Evolutionary conservation across 306 rosid species (phyloP).

Genomic region (Quercus alba): DNA sequence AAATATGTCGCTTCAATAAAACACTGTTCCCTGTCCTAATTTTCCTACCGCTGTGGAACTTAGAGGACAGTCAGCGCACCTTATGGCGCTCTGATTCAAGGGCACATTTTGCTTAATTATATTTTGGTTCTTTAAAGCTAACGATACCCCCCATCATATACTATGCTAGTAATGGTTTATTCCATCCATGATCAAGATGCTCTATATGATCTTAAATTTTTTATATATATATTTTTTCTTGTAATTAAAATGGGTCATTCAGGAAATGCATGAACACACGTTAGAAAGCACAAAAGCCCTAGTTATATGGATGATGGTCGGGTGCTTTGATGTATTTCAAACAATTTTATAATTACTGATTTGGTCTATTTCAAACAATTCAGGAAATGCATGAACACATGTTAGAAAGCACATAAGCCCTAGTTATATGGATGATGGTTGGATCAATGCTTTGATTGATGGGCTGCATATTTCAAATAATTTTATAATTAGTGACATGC

Average conservation of each 20-base stretch:
- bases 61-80: conserved; percentile 31
- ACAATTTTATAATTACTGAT: no score
- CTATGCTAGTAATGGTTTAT: no score
- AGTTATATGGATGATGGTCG: neutral
- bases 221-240: no score
- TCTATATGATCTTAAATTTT: no score
- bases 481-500: no score
- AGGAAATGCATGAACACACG: neutral
- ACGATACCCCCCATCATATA: neutral
- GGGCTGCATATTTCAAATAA: neutral
- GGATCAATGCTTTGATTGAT: neutral
- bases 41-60: conserved; percentile 25
- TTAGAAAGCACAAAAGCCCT: neutral
- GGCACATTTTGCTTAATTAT: neutral
- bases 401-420: neutral
- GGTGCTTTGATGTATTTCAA: conserved; percentile 5
- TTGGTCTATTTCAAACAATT: no score
- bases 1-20: conserved; percentile 35
- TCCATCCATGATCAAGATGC: no score
- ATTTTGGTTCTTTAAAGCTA: conserved; percentile 13
- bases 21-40: conserved; percentile 31
- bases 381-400: no score
- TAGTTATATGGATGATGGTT: neutral
- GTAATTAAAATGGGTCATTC: neutral
- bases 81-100: conserved; percentile 19